Evolutionary conservation across 2,329 filamentous ascomycete genomes (phyloP).

Genomic region (Verticillium alfalfae): DNA sequence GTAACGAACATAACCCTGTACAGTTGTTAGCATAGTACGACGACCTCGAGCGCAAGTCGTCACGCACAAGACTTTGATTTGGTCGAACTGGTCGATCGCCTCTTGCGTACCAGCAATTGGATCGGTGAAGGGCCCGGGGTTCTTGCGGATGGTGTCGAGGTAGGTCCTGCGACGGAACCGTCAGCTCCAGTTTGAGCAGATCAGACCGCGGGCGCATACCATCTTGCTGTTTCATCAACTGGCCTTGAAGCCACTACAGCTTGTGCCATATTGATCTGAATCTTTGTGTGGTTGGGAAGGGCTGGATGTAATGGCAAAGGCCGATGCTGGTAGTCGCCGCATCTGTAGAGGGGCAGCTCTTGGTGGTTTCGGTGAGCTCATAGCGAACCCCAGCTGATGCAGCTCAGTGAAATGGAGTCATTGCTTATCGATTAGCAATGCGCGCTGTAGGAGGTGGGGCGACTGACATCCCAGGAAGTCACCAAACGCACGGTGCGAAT

Average conservation of each 20-base stretch:
- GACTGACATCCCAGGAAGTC: background rate
- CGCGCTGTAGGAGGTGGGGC: background rate
- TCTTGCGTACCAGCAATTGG: conserved; percentile 49
- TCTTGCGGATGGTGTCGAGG: conserved; percentile 73
- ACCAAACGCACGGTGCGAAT: background rate
- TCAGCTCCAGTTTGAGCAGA: background rate
- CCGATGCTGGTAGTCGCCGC: background rate
- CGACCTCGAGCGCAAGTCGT: background rate
- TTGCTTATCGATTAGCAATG: background rate
- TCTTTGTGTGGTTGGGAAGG: background rate
- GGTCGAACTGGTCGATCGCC: conserved; percentile 52
- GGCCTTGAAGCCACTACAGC: background rate
- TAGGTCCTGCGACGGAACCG: conserved; percentile 57
- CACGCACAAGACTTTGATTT: conserved; percentile 69
- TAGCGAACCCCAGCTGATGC: background rate
- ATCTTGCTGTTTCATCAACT: conserved; percentile 10
- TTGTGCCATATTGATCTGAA: background rate
- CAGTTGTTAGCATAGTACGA: conserved; percentile 13
- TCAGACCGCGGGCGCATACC: conserved; percentile 3
- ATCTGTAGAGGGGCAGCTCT: background rate
- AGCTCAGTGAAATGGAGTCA: background rate
- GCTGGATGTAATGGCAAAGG: background rate
- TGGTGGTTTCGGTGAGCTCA: background rate
- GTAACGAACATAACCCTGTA: conserved; percentile 44
- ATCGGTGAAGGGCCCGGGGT: conserved; percentile 76